Percentiles rank a stretch among this genome's conserved stretches.
These are phyloP conservation scores for Copromyces sp. DNA, from an alignment of 495 filamentous ascomycete species.

Conservation along the genomic window DNA sequence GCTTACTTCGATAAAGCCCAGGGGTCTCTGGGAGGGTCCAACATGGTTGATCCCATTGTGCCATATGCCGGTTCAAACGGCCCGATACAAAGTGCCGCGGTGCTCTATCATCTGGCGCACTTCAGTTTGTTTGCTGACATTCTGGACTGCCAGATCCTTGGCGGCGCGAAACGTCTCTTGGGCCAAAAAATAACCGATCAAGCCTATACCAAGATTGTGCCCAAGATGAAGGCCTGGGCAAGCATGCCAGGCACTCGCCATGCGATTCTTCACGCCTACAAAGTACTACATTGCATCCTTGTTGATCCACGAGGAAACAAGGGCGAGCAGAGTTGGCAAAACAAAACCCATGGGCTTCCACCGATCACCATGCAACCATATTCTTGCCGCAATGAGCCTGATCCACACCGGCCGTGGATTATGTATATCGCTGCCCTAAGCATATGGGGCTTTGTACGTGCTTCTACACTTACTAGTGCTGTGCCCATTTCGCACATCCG, in stretches of 20 bases:
- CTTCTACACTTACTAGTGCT: conserved; percentile 19
- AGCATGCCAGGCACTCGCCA: conserved; percentile 73
- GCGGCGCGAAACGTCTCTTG: conserved; percentile 70
- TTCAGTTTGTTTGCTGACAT: conserved; percentile 94
- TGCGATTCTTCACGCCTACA: conserved; percentile 83
- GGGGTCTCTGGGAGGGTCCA: conserved; percentile 30
- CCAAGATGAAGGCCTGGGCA: conserved; percentile 80
- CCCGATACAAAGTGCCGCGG: conserved; percentile 72
- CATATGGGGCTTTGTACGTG: conserved; percentile 88
- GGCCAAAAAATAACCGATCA: conserved; percentile 73
- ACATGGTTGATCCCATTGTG: conserved; percentile 24
- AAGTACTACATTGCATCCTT: conserved; percentile 72
- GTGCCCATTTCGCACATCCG: conserved; percentile 36
- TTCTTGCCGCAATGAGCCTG: conserved; percentile 72
- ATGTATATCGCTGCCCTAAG: conserved; percentile 86
- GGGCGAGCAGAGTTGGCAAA: conserved; percentile 21
- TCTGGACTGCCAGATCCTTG: conserved; percentile 90
- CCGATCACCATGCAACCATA: conserved; percentile 41
- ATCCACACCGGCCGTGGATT: conserved; percentile 92
- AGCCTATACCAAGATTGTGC: conserved; percentile 67
- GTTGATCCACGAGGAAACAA: conserved; percentile 36
- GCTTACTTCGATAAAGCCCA: conserved; percentile 76
- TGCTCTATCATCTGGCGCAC: conserved; percentile 87
- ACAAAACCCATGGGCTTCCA: conserved; percentile 16
- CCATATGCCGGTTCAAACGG: conserved; percentile 51